Evolutionary conservation across 169 alveolate genomes (phyloP).

Genomic region (Plasmodium fragile): DNA sequence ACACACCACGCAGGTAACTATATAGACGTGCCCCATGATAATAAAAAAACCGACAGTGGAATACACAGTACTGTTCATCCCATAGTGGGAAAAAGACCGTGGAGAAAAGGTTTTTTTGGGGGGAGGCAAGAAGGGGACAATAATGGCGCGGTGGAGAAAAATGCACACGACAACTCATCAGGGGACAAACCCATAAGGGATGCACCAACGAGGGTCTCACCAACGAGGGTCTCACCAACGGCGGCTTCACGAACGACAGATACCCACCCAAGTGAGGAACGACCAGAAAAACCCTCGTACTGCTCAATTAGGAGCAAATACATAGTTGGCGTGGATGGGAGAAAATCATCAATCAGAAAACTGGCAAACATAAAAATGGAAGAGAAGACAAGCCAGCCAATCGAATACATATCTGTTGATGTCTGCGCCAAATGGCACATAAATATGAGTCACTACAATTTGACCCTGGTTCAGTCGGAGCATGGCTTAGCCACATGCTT

Average conservation of each 20-base stretch:
- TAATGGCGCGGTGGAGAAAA: neutral
- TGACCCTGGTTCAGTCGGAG: conserved; percentile 22
- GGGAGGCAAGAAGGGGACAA: neutral
- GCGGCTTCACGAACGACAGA: neutral
- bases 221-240: neutral
- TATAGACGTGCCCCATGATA: neutral
- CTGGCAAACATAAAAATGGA: conserved; percentile 27
- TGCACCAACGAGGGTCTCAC: neutral
- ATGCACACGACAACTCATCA: neutral
- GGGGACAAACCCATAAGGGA: neutral
- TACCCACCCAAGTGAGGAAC: neutral
- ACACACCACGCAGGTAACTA: neutral
- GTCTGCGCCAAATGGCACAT: conserved; percentile 45
- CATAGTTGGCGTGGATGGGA: conserved; percentile 46
- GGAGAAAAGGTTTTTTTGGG: neutral
- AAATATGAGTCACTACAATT: conserved; percentile 33
- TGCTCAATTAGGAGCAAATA: conserved; percentile 29
- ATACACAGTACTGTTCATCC: neutral
- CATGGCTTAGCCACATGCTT: conserved; percentile 46
- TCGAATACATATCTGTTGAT: conserved; percentile 44
- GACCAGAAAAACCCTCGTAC: neutral
- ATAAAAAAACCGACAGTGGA: neutral
- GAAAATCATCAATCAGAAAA: conserved; percentile 23
- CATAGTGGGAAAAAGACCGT: neutral
- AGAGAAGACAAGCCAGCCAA: neutral